Percentiles rank a stretch among this genome's conserved stretches.
Evolutionary conservation across 140 eudicot genomes (phyloP).

Genomic region (Ambrosia hybrid): DNA sequence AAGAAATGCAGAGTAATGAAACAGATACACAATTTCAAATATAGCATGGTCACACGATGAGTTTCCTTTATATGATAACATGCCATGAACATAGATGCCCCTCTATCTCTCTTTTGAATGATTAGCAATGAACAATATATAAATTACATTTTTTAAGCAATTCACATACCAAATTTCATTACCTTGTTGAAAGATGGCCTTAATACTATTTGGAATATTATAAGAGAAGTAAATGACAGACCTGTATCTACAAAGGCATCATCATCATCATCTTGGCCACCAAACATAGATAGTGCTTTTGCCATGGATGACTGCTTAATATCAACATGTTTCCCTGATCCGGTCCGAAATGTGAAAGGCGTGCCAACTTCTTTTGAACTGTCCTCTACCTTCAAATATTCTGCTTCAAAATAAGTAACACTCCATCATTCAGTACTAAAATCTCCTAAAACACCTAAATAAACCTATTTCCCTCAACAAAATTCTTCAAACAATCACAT

Average conservation of each 20-base stretch:
- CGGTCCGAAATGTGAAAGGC: slow-evolving; percentile 53
- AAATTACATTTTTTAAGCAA: neutral
- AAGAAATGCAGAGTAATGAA: neutral
- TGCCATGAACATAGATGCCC: slow-evolving; percentile 5
- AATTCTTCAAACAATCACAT: neutral
- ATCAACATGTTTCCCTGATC: slow-evolving; percentile 55
- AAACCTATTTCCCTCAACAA: neutral
- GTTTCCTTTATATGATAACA: neutral
- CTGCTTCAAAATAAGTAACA: slow-evolving; percentile 32
- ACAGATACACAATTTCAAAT: neutral
- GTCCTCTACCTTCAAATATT: slow-evolving; percentile 40
- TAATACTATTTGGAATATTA: neutral
- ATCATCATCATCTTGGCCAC: slow-evolving; percentile 33
- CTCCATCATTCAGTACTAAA: neutral
- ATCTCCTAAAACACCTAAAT: neutral
- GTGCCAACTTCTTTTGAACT: slow-evolving; percentile 26
- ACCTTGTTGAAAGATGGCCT: neutral
- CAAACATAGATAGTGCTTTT: slow-evolving; percentile 63
- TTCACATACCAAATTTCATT: slow-evolving; percentile 8
- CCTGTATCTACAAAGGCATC: slow-evolving; percentile 29
- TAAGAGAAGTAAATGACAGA: slow-evolving; percentile 6
- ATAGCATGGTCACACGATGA: neutral
- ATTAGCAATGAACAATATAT: neutral
- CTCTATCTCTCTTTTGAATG: slow-evolving; percentile 8
- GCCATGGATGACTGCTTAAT: slow-evolving; percentile 59